Evolutionary conservation across 1,284 basidiomycete genomes (phyloP).

Genomic region (Pyrrhoderma lamaoense): DNA sequence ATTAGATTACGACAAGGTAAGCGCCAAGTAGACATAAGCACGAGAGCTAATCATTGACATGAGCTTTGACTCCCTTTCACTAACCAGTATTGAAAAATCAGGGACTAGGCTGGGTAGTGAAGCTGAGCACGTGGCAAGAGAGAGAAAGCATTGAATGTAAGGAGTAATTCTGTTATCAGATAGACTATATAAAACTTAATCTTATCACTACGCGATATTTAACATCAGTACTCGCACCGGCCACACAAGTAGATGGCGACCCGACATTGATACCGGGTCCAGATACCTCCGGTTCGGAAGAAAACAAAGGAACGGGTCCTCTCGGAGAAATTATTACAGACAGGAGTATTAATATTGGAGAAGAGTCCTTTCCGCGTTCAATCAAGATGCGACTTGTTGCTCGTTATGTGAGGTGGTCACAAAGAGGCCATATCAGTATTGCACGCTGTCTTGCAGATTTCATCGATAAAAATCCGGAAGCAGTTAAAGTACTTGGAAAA

Average conservation of each 20-base stretch:
- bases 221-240: no score
- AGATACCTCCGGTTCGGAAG: no score
- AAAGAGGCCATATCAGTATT: background rate
- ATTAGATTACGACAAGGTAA: background rate
- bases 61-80: background rate
- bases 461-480: background rate
- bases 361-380: background rate
- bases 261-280: no score
- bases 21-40: background rate
- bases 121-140: background rate
- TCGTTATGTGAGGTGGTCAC: slow-evolving; percentile 6
- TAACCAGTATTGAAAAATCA: background rate
- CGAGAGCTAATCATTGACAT: background rate
- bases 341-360: background rate
- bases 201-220: no score
- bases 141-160: slow-evolving; percentile 11
- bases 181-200: no score
- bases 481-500: background rate
- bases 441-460: slow-evolving; percentile 1
- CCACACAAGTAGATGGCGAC: no score
- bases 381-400: background rate
- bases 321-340: no score
- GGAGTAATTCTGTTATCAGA: background rate
- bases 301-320: no score
- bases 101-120: background rate